phyloP scores from a whole-genome alignment of 352 stramenopile species.

The Peronospora destructor region DNA sequence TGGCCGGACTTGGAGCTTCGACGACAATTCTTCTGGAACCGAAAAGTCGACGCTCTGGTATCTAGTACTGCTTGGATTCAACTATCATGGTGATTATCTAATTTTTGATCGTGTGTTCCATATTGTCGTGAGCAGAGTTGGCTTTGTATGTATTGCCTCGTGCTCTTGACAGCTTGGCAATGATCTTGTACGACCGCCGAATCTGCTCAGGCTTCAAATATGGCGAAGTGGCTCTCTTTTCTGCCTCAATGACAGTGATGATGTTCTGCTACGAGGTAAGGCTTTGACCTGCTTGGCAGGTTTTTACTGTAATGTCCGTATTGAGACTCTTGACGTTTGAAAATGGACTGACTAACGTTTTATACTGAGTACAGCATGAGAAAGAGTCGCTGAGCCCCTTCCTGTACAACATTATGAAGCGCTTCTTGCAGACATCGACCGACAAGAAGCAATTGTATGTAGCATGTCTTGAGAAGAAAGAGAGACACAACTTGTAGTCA shows the following conservation, averaged over 20 bases:
- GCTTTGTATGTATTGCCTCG: slow-evolving; percentile 73
- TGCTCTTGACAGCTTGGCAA: slow-evolving; percentile 66
- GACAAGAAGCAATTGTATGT: slow-evolving; percentile 68
- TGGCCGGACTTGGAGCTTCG: slow-evolving; percentile 56
- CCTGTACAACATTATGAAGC: slow-evolving; percentile 60
- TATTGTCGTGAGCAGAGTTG: slow-evolving; percentile 36
- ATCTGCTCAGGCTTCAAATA: slow-evolving; percentile 61
- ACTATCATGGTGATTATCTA: neutral
- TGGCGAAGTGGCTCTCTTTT: slow-evolving; percentile 71
- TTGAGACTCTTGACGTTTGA: neutral
- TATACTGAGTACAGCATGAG: slow-evolving; percentile 36
- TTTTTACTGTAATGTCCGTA: neutral
- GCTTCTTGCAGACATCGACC: slow-evolving; percentile 62
- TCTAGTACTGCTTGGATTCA: neutral
- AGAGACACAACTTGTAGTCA: slow-evolving; percentile 22
- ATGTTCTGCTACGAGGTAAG: slow-evolving; percentile 83
- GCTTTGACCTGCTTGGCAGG: neutral
- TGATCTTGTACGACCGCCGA: slow-evolving; percentile 65
- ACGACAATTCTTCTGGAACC: slow-evolving; percentile 69
- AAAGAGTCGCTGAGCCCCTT: slow-evolving; percentile 61
- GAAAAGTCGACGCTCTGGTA: slow-evolving; percentile 74
- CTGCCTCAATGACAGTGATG: slow-evolving; percentile 69
- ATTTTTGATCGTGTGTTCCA: slow-evolving; percentile 3
- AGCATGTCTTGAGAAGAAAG: slow-evolving; percentile 30
- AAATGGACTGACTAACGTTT: slow-evolving; percentile 5